These are phyloP conservation scores for Aspergillus kassunensis DNA, from an alignment of 495 filamentous ascomycete genomes.

Conservation along the genomic window DNA sequence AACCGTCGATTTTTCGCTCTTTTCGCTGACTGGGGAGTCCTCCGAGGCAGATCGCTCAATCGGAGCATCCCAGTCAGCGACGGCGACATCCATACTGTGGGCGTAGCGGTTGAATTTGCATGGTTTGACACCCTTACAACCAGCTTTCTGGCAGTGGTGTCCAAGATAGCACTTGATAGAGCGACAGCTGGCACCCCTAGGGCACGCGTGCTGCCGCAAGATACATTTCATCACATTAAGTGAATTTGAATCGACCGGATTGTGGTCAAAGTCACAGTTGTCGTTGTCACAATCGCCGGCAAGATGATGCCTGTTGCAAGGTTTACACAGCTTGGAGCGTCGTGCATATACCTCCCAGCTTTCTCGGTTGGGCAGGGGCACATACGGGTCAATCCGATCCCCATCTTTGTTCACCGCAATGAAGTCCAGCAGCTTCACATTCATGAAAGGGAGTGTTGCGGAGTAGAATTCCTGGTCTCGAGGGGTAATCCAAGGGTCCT, in stretches of 20 bases:
- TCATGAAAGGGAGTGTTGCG: constrained; percentile 22
- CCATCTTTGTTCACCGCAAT: constrained; percentile 44
- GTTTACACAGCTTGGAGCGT: constrained; percentile 30
- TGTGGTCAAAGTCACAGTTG: constrained; percentile 38
- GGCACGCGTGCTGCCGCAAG: constrained; percentile 36
- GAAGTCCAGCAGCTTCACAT: constrained; percentile 23
- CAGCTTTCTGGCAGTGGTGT: constrained; percentile 42
- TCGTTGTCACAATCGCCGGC: constrained; percentile 33
- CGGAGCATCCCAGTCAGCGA: constrained; percentile 1
- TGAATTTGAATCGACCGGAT: constrained; percentile 28
- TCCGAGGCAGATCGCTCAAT: not conserved
- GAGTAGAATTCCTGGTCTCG: constrained; percentile 27
- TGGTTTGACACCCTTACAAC: constrained; percentile 33
- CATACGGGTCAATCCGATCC: constrained; percentile 40
- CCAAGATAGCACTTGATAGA: constrained; percentile 41
- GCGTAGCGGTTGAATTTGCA: constrained; percentile 33
- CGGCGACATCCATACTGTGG: constrained; percentile 27
- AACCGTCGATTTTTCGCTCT: not conserved
- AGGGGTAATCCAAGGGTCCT: constrained; percentile 11
- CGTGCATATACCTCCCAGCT: constrained; percentile 31
- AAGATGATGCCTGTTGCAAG: constrained; percentile 45
- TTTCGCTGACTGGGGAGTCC: not conserved
- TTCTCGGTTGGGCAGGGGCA: constrained; percentile 23
- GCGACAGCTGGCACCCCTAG: constrained; percentile 30
- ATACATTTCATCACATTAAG: constrained; percentile 36